A percentile compares a stretch with the other conserved stretches of the same genome.
phyloP scores from a whole-genome alignment of 768 basidiomycete genomes.

The Solioccasus polychromus region DNA sequence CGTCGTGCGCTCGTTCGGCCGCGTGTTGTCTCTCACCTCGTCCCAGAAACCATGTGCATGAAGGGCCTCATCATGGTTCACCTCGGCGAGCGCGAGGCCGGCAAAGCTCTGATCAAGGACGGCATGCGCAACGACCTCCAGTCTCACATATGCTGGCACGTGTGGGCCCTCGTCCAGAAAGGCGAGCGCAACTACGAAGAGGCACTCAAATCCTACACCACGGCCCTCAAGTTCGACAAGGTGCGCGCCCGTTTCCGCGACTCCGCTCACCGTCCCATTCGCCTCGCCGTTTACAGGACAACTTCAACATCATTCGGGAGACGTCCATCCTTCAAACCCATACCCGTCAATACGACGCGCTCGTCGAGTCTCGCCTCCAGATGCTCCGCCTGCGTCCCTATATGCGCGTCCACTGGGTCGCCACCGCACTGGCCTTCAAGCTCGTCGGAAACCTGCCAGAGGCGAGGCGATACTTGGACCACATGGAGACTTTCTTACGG shows the following conservation, averaged over 20 bases:
- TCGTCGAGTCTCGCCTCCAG: slow-evolving; percentile 79
- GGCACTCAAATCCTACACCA: slow-evolving; percentile 87
- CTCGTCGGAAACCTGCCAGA: slow-evolving; percentile 72
- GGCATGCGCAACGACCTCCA: slow-evolving; percentile 78
- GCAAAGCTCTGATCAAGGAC: slow-evolving; percentile 79
- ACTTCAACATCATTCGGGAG: slow-evolving; percentile 90
- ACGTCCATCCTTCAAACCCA: slow-evolving; percentile 88
- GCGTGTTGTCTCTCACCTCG: background rate
- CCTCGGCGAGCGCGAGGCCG: slow-evolving; percentile 77
- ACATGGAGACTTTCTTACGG: slow-evolving; percentile 71
- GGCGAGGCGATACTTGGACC: slow-evolving; percentile 69
- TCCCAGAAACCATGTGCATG: slow-evolving; percentile 90
- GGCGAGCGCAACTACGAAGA: slow-evolving; percentile 94
- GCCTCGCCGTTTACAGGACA: slow-evolving; percentile 57
- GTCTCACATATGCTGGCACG: slow-evolving; percentile 98
- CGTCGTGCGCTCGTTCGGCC: background rate
- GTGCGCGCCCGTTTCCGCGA: slow-evolving; percentile 42
- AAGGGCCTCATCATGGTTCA: slow-evolving; percentile 86
- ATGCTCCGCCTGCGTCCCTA: slow-evolving; percentile 80
- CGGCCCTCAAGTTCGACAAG: slow-evolving; percentile 86
- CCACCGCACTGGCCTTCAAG: slow-evolving; percentile 83
- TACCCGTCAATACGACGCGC: slow-evolving; percentile 70
- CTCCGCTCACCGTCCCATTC: slow-evolving; percentile 1
- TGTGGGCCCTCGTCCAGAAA: slow-evolving; percentile 92
- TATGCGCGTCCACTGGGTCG: slow-evolving; percentile 86